These are phyloP conservation scores for Nemania sp. DNA, from an alignment of 2,329 filamentous ascomycete species.

Conservation along the genomic window DNA sequence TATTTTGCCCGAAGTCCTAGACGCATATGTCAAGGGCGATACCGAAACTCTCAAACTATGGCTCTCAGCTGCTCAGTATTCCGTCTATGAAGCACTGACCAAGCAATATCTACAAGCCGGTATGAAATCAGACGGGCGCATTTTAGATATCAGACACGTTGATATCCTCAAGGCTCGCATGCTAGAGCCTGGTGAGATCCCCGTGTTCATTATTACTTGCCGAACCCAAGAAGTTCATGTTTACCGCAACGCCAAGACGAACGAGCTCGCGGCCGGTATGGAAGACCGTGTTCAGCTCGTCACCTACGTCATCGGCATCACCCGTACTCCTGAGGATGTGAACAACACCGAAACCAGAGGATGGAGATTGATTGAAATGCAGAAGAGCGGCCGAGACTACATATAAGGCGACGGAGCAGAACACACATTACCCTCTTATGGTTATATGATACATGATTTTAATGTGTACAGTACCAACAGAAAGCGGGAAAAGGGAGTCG, in stretches of 20 bases:
- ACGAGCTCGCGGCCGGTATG: conserved; percentile 93
- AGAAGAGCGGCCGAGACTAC: conserved; percentile 96
- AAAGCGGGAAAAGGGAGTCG: conserved; percentile 38
- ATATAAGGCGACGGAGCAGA: conserved; percentile 56
- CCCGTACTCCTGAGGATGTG: conserved; percentile 92
- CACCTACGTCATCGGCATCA: conserved; percentile 97
- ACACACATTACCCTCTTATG: conserved; percentile 28
- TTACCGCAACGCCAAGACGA: conserved; percentile 91
- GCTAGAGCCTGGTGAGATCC: conserved; percentile 86
- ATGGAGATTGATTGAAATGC: conserved; percentile 97
- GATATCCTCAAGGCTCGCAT: conserved; percentile 86
- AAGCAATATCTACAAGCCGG: conserved; percentile 96
- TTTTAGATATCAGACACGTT: conserved; percentile 94
- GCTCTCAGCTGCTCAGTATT: conserved; percentile 96
- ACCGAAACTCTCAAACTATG: conserved; percentile 90
- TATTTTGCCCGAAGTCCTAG: conserved; percentile 95
- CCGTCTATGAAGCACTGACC: conserved; percentile 95
- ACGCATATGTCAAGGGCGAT: conserved; percentile 98
- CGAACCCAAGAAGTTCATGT: conserved; percentile 98
- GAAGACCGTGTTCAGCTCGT: conserved; percentile 99
- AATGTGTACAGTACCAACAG: conserved; percentile 48
- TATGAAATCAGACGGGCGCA: conserved; percentile 92
- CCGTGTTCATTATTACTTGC: conserved; percentile 97
- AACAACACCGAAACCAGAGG: conserved; percentile 96
- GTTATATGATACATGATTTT: conserved; percentile 45